These are phyloP conservation scores for Peltaster fructicola DNA, from an alignment of 2,329 filamentous ascomycete species.

Conservation along the genomic window DNA sequence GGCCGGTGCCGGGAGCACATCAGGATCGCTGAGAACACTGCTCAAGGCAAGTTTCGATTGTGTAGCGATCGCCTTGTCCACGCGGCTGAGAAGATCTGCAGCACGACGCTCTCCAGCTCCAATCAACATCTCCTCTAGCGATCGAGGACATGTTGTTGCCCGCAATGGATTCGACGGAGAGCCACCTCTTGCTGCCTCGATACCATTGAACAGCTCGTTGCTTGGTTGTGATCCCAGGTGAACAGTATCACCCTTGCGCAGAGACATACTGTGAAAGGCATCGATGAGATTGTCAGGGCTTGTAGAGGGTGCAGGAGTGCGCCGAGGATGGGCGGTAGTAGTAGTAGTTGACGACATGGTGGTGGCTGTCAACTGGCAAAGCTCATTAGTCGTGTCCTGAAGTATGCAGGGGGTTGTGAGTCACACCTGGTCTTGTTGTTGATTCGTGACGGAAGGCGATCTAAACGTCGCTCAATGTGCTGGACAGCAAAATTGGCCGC, in stretches of 20 bases:
- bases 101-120: slow-evolving; percentile 28
- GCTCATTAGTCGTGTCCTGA: too few species aligned
- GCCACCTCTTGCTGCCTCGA: slow-evolving; percentile 10
- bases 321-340: slow-evolving; percentile 26
- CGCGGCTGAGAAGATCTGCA: slow-evolving; percentile 25
- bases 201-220: slow-evolving; percentile 21
- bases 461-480: too few species aligned
- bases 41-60: slow-evolving; percentile 18
- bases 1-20: slow-evolving; percentile 30
- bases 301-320: slow-evolving; percentile 21
- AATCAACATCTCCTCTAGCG: slow-evolving; percentile 30
- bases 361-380: too few species aligned
- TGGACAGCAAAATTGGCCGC: too few species aligned
- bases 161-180: slow-evolving; percentile 26
- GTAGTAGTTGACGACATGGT: slow-evolving; percentile 20
- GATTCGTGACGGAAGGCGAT: too few species aligned
- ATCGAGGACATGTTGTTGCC: slow-evolving; percentile 31
- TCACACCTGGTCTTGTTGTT: too few species aligned
- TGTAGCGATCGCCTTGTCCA: slow-evolving; percentile 25
- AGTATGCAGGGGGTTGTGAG: too few species aligned
- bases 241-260: slow-evolving; percentile 33
- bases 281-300: slow-evolving; percentile 19
- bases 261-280: slow-evolving; percentile 24
- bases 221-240: slow-evolving; percentile 27
- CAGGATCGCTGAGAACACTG: slow-evolving; percentile 29